These are phyloP conservation scores for Aphanomyces cochlioides DNA, from an alignment of 352 stramenopile genomes.

Conservation along the genomic window DNA sequence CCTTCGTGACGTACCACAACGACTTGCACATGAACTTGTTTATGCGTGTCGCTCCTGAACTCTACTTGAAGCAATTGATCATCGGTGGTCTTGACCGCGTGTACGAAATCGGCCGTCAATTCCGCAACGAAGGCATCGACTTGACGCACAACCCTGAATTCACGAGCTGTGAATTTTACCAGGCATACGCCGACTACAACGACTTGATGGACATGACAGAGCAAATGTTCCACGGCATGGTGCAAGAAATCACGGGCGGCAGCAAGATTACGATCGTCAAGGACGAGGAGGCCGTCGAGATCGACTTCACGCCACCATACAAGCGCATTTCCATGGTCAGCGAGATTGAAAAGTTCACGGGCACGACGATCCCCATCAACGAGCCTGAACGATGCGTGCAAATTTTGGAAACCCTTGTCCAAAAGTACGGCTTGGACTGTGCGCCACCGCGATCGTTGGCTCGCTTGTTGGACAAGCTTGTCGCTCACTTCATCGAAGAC, in stretches of 20 bases:
- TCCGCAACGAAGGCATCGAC: constrained; percentile 98
- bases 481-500: constrained; percentile 85
- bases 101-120: constrained; percentile 98
- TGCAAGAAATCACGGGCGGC: constrained; percentile 87
- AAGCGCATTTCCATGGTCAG: constrained; percentile 92
- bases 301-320: constrained; percentile 95
- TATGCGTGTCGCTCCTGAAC: constrained; percentile 96
- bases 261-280: constrained; percentile 89
- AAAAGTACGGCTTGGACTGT: constrained; percentile 72
- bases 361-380: constrained; percentile 66
- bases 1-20: constrained; percentile 98
- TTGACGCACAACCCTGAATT: constrained; percentile 99
- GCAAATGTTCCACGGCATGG: constrained; percentile 87
- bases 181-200: constrained; percentile 98
- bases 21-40: constrained; percentile 95
- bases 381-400: constrained; percentile 54
- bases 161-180: constrained; percentile 99
- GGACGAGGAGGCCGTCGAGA: constrained; percentile 76
- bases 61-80: constrained; percentile 97
- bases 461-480: constrained; percentile 84
- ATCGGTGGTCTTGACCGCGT: constrained; percentile 97
- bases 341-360: constrained; percentile 65
- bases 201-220: constrained; percentile 97
- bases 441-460: constrained; percentile 64
- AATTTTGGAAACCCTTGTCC: constrained; percentile 61